Evolutionary conservation across 768 basidiomycete genomes (phyloP), one percentile per base, ranked within the genome.

Genomic region (Boletus coccyginus): DNA sequence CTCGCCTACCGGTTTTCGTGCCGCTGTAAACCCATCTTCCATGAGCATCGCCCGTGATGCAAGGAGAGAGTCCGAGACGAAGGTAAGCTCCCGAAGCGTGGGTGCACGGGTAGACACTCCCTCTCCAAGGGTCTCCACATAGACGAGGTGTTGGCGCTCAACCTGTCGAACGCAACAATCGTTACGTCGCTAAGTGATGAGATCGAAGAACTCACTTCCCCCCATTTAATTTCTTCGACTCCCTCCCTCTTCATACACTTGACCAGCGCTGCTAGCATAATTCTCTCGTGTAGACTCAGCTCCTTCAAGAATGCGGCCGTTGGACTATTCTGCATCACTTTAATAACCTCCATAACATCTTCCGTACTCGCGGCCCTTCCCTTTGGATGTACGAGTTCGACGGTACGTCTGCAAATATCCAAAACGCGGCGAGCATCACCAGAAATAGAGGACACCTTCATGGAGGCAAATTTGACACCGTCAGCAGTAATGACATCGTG

Each of bases 341-440:
- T 82, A 51, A 94, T 84, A 10, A 96, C 92, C 48, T 85, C 81
- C 63, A 79, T 83, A 62, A 96, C 85, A 53, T 96, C 90, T 19
- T 80, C 81, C 1, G 82, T 82, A 24, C 80, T 78, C 13, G 89
- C 92, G 0, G 83, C 75, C 58, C 73, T 71, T 51, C 73, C 72
- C 2, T 72, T 71, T 32, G 77, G 67, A 56, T 82, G 81, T 7
- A 87, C 86, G 17, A 92, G 81, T 69, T 96, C 94, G 7, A 94
- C 91, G 0, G 91, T 86, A 1, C 94, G 88, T 86, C 95, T 79
- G 74, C 94, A 97, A 45, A 96, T 89, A 68, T 99, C 97, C 55
- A 99, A 77, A 7, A 95, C 90, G 32, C 95, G 80, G 50, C 97
- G 78, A 1, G 97, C 97, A 70, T 99, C 97, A 29, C 97, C 97